phyloP scores from a whole-genome alignment of 257 asterid species.

The Solanum virginianum region DNA sequence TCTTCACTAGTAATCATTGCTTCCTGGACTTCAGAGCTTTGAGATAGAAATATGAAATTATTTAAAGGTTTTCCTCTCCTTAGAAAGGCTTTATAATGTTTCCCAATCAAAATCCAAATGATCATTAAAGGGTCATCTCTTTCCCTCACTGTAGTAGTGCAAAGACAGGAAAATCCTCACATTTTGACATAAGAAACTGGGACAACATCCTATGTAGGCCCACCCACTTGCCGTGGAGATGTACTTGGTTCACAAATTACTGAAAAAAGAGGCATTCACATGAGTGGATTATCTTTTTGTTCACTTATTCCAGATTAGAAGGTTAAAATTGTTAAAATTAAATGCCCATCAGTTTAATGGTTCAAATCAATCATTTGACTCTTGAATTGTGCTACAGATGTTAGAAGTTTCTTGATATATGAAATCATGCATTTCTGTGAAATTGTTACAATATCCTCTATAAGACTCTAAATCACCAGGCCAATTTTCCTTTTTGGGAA shows the following conservation, averaged over 20 bases:
- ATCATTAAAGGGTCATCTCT: not conserved
- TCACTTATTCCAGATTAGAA: not conserved
- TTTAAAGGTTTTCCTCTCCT: not conserved
- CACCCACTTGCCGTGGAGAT: not conserved
- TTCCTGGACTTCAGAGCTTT: not conserved
- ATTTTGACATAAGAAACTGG: not conserved
- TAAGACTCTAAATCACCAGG: not conserved
- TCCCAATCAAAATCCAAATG: not conserved
- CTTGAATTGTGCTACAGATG: not conserved
- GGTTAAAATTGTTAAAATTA: not conserved
- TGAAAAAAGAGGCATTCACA: not conserved
- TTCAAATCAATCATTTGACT: not conserved
- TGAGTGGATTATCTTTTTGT: not conserved
- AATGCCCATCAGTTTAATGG: not conserved
- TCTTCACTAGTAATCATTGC: not conserved
- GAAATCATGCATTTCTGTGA: not conserved
- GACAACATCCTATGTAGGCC: not conserved
- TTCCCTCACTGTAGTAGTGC: not conserved
- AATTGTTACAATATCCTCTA: not conserved
- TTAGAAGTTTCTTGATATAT: not conserved
- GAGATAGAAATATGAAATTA: not conserved
- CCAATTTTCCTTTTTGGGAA: not conserved
- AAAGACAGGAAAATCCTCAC: not conserved
- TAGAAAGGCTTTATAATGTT: not conserved
- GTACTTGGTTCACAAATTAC: not conserved